Evolutionary conservation across 2,329 filamentous ascomycete genomes (phyloP).

Genomic region (Penicillium sp.): DNA sequence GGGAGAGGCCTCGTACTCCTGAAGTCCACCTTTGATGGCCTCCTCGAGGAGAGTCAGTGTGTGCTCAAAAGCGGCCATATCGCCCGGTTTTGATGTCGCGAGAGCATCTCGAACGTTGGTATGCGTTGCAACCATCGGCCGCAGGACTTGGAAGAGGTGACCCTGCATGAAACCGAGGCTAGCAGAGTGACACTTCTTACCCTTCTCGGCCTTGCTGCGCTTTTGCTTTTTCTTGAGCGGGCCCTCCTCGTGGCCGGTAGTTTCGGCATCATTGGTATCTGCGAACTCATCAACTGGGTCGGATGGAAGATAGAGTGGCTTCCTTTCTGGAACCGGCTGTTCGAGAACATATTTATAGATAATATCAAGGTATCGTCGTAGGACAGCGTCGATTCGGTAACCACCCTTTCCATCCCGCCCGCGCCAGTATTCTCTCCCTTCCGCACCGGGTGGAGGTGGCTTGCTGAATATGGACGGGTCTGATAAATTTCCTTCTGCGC

Average conservation of each 20-base stretch:
- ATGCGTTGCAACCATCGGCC: constrained; percentile 75
- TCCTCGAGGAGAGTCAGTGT: constrained; percentile 73
- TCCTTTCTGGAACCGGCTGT: constrained; percentile 60
- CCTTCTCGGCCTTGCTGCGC: constrained; percentile 32
- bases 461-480: constrained; percentile 82
- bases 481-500: constrained; percentile 89
- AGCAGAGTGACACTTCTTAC: constrained; percentile 49
- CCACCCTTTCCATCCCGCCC: constrained; percentile 75
- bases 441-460: constrained; percentile 60
- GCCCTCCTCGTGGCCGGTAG: constrained; percentile 44
- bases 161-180: constrained; percentile 82
- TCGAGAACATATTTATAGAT: constrained; percentile 74
- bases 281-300: constrained; percentile 37
- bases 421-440: constrained; percentile 82
- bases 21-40: constrained; percentile 68
- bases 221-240: constrained; percentile 51
- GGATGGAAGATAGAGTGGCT: constrained; percentile 68
- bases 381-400: constrained; percentile 82
- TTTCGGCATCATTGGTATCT: constrained; percentile 20
- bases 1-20: constrained; percentile 58
- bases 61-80: constrained; percentile 73
- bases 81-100: constrained; percentile 63
- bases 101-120: constrained; percentile 84
- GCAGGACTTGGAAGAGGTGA: constrained; percentile 87
- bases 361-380: constrained; percentile 87